A percentile compares a stretch with the other conserved stretches of the same genome.
phyloP scores from a whole-genome alignment of 208 protist species.

The Blastocrithidia nonstop region DNA sequence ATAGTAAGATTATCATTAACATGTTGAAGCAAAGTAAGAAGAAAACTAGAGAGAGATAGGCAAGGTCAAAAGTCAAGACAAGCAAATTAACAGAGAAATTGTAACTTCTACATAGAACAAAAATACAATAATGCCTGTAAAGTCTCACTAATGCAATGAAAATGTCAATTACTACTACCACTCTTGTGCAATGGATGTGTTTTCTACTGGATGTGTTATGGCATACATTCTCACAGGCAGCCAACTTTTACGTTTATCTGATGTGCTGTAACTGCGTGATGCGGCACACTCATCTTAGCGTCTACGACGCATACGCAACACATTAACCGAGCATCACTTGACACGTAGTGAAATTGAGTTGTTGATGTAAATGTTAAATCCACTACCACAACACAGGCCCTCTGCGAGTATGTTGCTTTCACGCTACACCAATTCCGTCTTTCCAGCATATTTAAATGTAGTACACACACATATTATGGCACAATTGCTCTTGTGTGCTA shows the following conservation, averaged over 20 bases:
- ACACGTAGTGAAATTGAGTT: conserved; percentile 5
- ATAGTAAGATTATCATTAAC: no score
- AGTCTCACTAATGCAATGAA: background rate
- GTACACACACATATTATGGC: no score
- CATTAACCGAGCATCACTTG: conserved; percentile 8
- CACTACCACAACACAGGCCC: conserved; percentile 11
- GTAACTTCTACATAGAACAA: no score
- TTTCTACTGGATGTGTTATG: conserved; percentile 59
- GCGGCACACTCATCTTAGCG: no score
- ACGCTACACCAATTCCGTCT: conserved; percentile 11
- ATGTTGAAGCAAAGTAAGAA: no score
- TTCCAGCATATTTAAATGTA: conserved; percentile 44
- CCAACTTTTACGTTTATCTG: conserved; percentile 39
- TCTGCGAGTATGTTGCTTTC: conserved; percentile 24
- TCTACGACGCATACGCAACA: no score
- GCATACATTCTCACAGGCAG: conserved; percentile 54
- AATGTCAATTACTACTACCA: conserved; percentile 55
- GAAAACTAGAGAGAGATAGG: no score
- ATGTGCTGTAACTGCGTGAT: conserved; percentile 42
- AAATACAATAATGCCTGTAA: no score
- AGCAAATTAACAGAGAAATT: no score
- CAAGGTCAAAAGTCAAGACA: no score
- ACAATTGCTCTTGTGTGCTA: no score
- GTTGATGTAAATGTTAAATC: conserved; percentile 16
- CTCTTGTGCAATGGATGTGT: conserved; percentile 69